phyloP scores from a whole-genome alignment of 139 green algal species.

The Closterium sp. region DNA sequence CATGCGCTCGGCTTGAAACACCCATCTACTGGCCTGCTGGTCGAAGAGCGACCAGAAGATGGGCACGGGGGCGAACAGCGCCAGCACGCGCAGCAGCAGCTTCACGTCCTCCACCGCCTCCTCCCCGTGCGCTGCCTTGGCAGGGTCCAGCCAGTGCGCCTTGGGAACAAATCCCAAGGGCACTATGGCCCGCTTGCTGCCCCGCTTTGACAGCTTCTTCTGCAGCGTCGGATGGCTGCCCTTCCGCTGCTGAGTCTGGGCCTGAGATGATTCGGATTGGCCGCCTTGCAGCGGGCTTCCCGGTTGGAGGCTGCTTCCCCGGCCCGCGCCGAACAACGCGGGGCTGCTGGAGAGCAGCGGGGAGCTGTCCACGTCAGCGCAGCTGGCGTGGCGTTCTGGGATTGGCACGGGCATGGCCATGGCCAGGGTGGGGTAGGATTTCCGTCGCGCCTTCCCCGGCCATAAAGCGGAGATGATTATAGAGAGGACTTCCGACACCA shows the following conservation, averaged over 20 bases:
- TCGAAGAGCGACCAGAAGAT: slow-evolving; percentile 54
- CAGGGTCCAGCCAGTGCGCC: slow-evolving; percentile 44
- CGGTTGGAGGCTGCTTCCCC: neutral
- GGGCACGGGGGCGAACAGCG: slow-evolving; percentile 50
- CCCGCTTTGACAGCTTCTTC: neutral
- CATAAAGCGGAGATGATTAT: slow-evolving; percentile 10
- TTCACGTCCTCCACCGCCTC: slow-evolving; percentile 54
- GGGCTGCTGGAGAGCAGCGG: neutral
- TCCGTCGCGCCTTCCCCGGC: neutral
- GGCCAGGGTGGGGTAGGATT: neutral
- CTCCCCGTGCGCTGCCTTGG: slow-evolving; percentile 37
- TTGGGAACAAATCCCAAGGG: neutral
- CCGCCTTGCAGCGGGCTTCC: neutral
- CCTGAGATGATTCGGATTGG: neutral
- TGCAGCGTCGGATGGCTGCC: neutral
- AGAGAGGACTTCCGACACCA: slow-evolving; percentile 16
- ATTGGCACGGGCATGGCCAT: neutral
- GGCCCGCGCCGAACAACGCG: neutral
- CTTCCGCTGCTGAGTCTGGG: neutral
- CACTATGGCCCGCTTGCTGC: neutral
- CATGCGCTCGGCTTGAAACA: too few species aligned
- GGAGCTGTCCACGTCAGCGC: neutral
- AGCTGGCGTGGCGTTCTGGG: neutral
- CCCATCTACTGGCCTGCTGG: too few species aligned
- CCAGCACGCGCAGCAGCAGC: slow-evolving; percentile 46